Conservation (phyloP, 2,329 filamentous ascomycete genomes). For the Rhynchosporium secalis region DNA sequence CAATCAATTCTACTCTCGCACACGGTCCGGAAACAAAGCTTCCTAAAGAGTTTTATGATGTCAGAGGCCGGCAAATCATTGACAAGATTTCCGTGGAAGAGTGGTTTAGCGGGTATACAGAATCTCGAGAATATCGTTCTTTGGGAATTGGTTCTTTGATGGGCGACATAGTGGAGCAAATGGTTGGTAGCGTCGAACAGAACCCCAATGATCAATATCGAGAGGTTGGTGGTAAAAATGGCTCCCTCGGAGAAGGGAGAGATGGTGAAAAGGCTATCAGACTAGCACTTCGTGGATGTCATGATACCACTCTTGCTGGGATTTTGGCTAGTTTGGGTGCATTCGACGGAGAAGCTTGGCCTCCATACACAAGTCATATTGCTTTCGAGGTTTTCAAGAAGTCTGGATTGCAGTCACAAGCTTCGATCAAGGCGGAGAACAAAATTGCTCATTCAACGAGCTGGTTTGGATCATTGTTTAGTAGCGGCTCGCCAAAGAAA, state of each 20-base stretch:
- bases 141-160: slow-evolving; percentile 84
- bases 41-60: slow-evolving; percentile 85
- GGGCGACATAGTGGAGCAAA: slow-evolving; percentile 77
- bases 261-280: slow-evolving; percentile 58
- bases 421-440: slow-evolving; percentile 15
- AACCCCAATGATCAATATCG: slow-evolving; percentile 53
- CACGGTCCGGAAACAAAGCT: slow-evolving; percentile 79
- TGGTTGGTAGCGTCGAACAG: slow-evolving; percentile 66
- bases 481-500: slow-evolving; percentile 30
- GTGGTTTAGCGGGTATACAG: slow-evolving; percentile 86
- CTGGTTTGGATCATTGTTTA: slow-evolving; percentile 35
- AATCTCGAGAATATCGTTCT: slow-evolving; percentile 82
- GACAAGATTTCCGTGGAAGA: slow-evolving; percentile 79
- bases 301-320: slow-evolving; percentile 88
- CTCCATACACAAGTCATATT: slow-evolving; percentile 89
- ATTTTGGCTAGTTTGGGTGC: slow-evolving; percentile 77
- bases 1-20: slow-evolving; percentile 82
- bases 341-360: slow-evolving; percentile 75
- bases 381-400: slow-evolving; percentile 85
- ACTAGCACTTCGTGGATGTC: slow-evolving; percentile 81
- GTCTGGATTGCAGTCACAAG: slow-evolving; percentile 37
- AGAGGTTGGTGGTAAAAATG: slow-evolving; percentile 46
- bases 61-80: slow-evolving; percentile 66
- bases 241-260: slow-evolving; percentile 44
- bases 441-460: slow-evolving; percentile 11